These are phyloP conservation scores for Cylindrotheca closterium DNA, from an alignment of 108 stramenopile genomes.

Conservation along the genomic window DNA sequence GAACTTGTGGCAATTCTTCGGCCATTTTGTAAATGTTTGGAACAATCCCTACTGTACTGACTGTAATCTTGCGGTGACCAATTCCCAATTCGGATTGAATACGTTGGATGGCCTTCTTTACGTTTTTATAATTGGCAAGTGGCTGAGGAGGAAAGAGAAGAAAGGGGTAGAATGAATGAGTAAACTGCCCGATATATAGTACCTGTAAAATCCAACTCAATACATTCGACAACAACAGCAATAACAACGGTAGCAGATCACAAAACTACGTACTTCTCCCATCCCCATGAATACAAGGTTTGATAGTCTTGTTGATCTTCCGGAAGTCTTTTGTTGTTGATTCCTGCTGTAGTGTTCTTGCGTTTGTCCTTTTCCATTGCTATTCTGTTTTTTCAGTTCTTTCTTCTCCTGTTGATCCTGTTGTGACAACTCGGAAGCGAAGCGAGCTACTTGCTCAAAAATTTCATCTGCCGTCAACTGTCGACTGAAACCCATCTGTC, in stretches of 20 bases:
- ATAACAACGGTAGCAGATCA: conserved; percentile 25
- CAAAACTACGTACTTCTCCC: conserved; percentile 45
- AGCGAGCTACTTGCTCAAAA: conserved; percentile 86
- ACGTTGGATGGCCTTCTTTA: conserved; percentile 77
- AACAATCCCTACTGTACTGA: conserved; percentile 91
- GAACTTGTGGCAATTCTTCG: conserved; percentile 58
- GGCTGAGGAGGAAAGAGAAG: conserved; percentile 40
- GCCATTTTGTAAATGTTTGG: conserved; percentile 75
- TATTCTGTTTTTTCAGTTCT: not conserved
- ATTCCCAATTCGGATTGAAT: conserved; percentile 92
- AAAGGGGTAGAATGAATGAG: not conserved
- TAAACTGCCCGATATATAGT: no score
- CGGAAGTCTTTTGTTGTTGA: conserved; percentile 16
- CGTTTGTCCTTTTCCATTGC: conserved; percentile 1
- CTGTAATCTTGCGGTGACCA: conserved; percentile 91
- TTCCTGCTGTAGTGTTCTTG: no score
- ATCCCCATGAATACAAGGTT: conserved; percentile 98
- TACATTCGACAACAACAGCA: not conserved
- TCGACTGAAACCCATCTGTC: conserved; percentile 96
- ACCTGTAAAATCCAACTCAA: no score
- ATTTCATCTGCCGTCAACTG: conserved; percentile 92
- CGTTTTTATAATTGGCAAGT: conserved; percentile 92
- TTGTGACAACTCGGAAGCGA: conserved; percentile 60
- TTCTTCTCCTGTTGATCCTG: conserved; percentile 20
- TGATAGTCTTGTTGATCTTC: conserved; percentile 61